These are phyloP conservation scores for Magnolia kwangsiensis DNA, from an alignment of 164 flowering plant species.

Conservation along the genomic window DNA sequence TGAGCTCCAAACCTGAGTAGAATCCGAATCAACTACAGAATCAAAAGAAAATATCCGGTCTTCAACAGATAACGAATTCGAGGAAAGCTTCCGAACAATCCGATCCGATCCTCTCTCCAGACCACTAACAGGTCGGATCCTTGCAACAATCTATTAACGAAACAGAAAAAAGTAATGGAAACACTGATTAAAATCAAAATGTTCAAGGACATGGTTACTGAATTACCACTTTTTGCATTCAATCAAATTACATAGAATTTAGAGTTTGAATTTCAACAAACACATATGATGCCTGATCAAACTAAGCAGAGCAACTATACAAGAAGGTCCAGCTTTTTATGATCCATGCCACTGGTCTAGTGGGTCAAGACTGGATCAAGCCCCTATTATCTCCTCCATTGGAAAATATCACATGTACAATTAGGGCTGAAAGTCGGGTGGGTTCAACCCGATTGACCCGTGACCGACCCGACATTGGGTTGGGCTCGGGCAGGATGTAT, in stretches of 20 bases:
- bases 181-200: background rate
- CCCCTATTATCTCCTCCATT: background rate
- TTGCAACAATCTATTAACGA: slow-evolving; percentile 59
- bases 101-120: slow-evolving; percentile 34
- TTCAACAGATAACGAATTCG: slow-evolving; percentile 49
- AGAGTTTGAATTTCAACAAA: too few species aligned
- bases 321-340: background rate
- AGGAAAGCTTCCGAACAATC: slow-evolving; percentile 50
- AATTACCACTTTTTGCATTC: background rate
- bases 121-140: slow-evolving; percentile 57
- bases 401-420: background rate
- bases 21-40: slow-evolving; percentile 64
- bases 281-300: too few species aligned
- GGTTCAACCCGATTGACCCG: too few species aligned
- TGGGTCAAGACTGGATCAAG: background rate
- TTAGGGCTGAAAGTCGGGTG: too few species aligned
- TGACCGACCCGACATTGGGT: too few species aligned
- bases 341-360: background rate
- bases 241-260: too few species aligned
- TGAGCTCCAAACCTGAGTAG: slow-evolving; percentile 61
- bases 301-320: background rate
- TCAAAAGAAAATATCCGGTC: slow-evolving; percentile 65
- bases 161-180: background rate
- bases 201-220: background rate
- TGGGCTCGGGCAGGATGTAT: too few species aligned